Evolutionary conservation across 2,329 filamentous ascomycete genomes (phyloP), one percentile per base, ranked within the genome.

Genomic region (Thelonectria rubi): DNA sequence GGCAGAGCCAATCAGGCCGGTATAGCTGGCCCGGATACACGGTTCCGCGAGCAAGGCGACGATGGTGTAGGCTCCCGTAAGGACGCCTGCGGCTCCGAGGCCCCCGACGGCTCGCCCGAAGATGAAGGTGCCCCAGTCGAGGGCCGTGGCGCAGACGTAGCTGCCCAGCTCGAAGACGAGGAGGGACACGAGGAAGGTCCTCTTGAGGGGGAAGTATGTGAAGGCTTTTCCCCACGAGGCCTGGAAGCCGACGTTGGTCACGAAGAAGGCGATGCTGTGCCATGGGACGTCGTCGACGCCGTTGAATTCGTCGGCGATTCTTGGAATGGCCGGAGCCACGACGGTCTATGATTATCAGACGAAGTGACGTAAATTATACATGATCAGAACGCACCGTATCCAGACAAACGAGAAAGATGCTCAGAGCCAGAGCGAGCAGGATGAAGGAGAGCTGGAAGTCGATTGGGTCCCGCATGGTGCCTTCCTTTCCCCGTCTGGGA

Each of bases 191-290:
- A 87, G 75, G 69, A 83, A 88, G 1, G 78, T 78, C 50, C 75
- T 78, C 69, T 81, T 81, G 60, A 86, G 78, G 11, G 80, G 75
- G 65, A 86, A 87, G 71, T 83, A 85, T 63, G 80, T 81, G 73
- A 80, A 82, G 3, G 75, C 74, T 54, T 84, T 84, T 54, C 81
- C 81, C 76, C 77, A 82, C 15, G 77, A 75, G 40, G 79, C 78
- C 67, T 82, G 80, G 67, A 80, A 77, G 60, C 75, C 75, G 8
- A 78, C 81, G 32, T 81, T 69, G 1, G 81, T 82, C 66, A 84
- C 75, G 72, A 85, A 84, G 66, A 82, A 86, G 42, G 82, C 82
- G 15, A 82, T 79, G 2, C 84, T 84, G 65, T 88, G 88, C 86
- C 86, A 89, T n/a, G 82, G 81, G 12, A 86, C 80, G 62, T 86